Evolutionary conservation across 345 rosid species (phyloP).

Genomic region (Salix brachista): DNA sequence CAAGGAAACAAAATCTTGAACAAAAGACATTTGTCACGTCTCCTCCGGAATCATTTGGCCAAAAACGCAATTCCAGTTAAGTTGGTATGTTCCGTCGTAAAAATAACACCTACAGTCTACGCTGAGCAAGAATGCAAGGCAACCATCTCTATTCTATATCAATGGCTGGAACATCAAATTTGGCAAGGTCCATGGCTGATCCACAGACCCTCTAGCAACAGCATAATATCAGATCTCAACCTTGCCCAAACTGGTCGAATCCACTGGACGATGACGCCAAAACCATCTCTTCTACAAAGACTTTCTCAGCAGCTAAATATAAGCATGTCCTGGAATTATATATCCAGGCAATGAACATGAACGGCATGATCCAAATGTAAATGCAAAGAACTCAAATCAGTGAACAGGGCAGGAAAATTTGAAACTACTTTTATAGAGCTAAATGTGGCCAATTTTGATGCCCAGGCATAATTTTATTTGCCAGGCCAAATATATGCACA

Average conservation of each 20-base stretch:
- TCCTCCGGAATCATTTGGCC: background rate
- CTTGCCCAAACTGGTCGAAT: background rate
- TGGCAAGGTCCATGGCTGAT: background rate
- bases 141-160: background rate
- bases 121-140: background rate
- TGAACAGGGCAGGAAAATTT: background rate
- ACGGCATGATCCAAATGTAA: background rate
- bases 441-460: background rate
- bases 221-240: background rate
- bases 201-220: background rate
- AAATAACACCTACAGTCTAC: background rate
- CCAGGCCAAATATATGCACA: constrained; percentile 27
- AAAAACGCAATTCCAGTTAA: background rate
- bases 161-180: background rate
- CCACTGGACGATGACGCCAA: background rate
- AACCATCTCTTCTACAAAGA: background rate
- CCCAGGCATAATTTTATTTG: constrained; percentile 15
- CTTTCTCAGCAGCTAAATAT: background rate
- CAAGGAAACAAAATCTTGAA: background rate
- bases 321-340: background rate
- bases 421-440: background rate
- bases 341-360: no score
- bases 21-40: background rate
- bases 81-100: background rate
- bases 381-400: constrained; percentile 9